These are phyloP conservation scores for Leccinum ochraceum DNA, from an alignment of 768 basidiomycete genomes.

Conservation along the genomic window DNA sequence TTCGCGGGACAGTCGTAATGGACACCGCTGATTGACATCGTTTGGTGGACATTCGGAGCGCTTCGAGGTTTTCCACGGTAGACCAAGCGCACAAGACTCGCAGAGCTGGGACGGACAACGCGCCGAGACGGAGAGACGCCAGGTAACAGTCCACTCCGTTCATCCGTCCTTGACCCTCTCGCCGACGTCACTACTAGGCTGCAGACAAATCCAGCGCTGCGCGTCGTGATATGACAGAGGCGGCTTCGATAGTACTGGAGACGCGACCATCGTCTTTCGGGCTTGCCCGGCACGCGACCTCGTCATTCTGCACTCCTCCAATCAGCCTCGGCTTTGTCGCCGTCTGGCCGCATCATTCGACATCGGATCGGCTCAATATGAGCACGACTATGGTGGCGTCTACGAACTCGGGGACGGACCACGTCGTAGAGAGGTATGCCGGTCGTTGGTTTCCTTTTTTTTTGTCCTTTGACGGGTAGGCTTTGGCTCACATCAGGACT, in stretches of 20 bases:
- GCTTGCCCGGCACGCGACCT: constrained; percentile 66
- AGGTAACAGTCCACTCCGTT: constrained; percentile 17
- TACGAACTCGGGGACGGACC: constrained; percentile 59
- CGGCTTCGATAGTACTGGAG: constrained; percentile 53
- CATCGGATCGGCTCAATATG: constrained; percentile 48
- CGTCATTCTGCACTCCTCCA: constrained; percentile 39
- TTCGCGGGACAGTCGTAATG: constrained; percentile 22
- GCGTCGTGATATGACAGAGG: constrained; percentile 56
- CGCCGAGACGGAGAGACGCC: constrained; percentile 45
- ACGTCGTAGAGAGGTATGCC: constrained; percentile 67
- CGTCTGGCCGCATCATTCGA: constrained; percentile 67
- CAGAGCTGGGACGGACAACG: constrained; percentile 70
- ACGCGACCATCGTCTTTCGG: constrained; percentile 66
- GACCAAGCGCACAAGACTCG: constrained; percentile 85
- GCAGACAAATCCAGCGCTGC: constrained; percentile 41
- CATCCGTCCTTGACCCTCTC: not conserved
- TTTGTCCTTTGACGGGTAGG: not conserved
- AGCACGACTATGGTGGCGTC: constrained; percentile 49
- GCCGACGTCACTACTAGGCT: constrained; percentile 26
- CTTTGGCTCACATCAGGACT: constrained; percentile 40
- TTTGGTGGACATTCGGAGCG: not conserved
- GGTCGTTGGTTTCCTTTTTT: not conserved
- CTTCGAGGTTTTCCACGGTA: constrained; percentile 33
- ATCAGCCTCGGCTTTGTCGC: constrained; percentile 38
- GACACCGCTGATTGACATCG: constrained; percentile 8